phyloP scores from a whole-genome alignment of 345 rosid species.

The Balakata baccata region DNA sequence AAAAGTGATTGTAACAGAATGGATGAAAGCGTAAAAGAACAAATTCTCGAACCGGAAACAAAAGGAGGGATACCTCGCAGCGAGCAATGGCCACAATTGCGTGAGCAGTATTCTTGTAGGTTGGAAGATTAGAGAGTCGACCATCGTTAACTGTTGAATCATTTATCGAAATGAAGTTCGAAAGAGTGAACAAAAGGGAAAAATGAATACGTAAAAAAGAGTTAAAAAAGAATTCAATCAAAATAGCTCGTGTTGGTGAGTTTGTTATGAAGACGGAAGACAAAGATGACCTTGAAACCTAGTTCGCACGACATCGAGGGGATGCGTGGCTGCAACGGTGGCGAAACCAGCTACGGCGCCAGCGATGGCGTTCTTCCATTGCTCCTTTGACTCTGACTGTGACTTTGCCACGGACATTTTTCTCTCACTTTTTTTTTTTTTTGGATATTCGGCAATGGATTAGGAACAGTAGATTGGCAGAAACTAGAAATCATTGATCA shows the following conservation, averaged over 20 bases:
- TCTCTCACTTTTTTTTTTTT: not conserved
- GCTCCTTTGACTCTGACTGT: conserved; percentile 40
- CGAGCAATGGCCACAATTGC: conserved; percentile 77
- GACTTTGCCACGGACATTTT: conserved; percentile 15
- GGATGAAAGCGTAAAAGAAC: not conserved
- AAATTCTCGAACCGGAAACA: not conserved
- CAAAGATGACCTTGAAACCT: conserved; percentile 71
- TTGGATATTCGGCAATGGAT: not conserved
- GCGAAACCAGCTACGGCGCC: conserved; percentile 88
- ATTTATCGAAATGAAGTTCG: conserved; percentile 8
- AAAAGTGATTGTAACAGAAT: too few relatives aligned
- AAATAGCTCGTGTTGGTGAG: not conserved
- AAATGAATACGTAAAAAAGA: not conserved
- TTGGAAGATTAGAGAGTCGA: conserved; percentile 54
- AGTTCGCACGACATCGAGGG: conserved; percentile 91
- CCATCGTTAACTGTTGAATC: conserved; percentile 66
- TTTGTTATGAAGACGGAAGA: not conserved
- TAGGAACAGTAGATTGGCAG: not conserved
- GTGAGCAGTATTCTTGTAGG: conserved; percentile 74
- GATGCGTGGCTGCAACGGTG: conserved; percentile 76
- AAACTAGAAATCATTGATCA: conserved; percentile 1
- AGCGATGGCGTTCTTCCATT: conserved; percentile 86
- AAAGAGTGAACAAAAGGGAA: not conserved
- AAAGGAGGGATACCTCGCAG: conserved; percentile 49
- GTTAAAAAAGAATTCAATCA: not conserved